Base-by-base conservation (phyloP, 345 rosid genomes). In the Clausena lansium region DNA sequence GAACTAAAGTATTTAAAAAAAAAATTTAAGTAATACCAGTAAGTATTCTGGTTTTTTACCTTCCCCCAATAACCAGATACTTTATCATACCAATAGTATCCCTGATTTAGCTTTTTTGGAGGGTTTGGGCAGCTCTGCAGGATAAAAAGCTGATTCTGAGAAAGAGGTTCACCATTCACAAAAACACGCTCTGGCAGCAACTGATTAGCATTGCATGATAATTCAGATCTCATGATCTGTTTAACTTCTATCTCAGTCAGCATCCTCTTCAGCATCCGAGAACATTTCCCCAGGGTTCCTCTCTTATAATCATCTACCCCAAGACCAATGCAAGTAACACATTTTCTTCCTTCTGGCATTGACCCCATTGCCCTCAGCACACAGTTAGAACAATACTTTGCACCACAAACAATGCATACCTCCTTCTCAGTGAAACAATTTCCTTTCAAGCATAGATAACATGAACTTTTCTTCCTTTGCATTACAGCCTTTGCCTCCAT, bases 321-420 rank as follows among this genome's bases (percentile, higher is more conserved):
- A 30, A 24, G 73, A 76, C 98, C 97, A 71, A 89, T 93, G 84
- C 99, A 96, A 77, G 79, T 50, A 59, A 83, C 75, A 66, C 98
- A 94, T 85, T 93, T 96, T 86, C 99, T 89, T 74, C 98, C 99
- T 83, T 96, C 97, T 22, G 95, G 97, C 99, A 96, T 89, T 9
- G 97, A 87, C 50, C 99, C 98, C 98, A 96, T 96, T 65, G 94
- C 93, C 85, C 95, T 87, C 57, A 93, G 52, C 79, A 92, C 90
- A 78, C 98, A 96, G 75, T 77, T 80, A 20, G 1, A 38, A 75
- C 99, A 96, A 78, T 86, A 96, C 78, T 90, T 96, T 59, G 99
- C 97, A 70, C 84, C 81, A 36, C 99, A 96, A 54, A 96, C 99
- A 80, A 94, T 87, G 81, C 99, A 96, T 14, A 81, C 79, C 84